Evolutionary conservation across 2,329 filamentous ascomycete species (phyloP).

Genomic region (Periconia sp.): DNA sequence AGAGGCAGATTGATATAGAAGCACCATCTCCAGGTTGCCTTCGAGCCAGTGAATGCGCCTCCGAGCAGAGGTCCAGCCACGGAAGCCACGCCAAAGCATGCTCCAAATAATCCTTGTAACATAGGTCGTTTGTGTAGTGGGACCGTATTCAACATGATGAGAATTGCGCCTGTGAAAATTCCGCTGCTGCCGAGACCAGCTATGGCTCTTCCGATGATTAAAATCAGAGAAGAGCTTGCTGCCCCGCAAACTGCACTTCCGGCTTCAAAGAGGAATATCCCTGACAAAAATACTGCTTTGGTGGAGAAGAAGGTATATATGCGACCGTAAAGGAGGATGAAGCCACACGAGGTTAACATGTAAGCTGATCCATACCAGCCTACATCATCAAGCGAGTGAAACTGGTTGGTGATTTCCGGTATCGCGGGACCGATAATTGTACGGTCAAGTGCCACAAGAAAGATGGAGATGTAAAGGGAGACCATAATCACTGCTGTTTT

Average conservation of each 20-base stretch:
- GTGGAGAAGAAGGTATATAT: constrained; percentile 57
- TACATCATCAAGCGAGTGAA: constrained; percentile 49
- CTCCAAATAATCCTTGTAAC: constrained; percentile 49
- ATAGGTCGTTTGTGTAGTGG: constrained; percentile 52
- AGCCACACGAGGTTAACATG: constrained; percentile 46
- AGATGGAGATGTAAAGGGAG: constrained; percentile 40
- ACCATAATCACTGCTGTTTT: constrained; percentile 37
- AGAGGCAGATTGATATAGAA: constrained; percentile 60
- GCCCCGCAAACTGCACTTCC: constrained; percentile 62
- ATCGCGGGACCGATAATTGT: constrained; percentile 56
- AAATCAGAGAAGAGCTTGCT: constrained; percentile 39
- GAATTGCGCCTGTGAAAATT: constrained; percentile 40
- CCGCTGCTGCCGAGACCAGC: constrained; percentile 39
- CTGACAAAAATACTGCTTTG: constrained; percentile 56
- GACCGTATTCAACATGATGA: constrained; percentile 42
- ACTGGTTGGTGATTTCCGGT: constrained; percentile 54
- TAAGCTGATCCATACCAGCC: constrained; percentile 52
- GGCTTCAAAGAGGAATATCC: constrained; percentile 55
- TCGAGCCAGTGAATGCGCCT: constrained; percentile 50
- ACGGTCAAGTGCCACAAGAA: constrained; percentile 45
- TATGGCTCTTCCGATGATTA: constrained; percentile 39
- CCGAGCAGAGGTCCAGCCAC: constrained; percentile 54
- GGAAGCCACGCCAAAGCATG: constrained; percentile 45
- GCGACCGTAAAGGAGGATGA: constrained; percentile 54
- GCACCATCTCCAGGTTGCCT: constrained; percentile 54